These are phyloP conservation scores for Corylus heterophylla DNA, from an alignment of 306 rosid species.

Conservation along the genomic window DNA sequence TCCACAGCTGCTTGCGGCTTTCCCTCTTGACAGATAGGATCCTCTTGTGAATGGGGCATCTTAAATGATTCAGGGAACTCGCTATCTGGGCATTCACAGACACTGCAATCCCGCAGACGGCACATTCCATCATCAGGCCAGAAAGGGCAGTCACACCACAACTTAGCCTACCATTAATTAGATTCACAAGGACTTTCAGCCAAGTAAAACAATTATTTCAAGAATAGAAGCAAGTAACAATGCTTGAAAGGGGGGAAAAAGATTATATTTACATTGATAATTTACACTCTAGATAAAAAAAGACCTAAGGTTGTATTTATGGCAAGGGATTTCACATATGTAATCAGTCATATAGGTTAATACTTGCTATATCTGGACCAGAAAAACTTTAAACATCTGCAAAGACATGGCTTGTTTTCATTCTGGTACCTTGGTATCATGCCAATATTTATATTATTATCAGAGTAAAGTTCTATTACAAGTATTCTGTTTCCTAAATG, in stretches of 20 bases:
- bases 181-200: conserved; percentile 12
- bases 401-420: background rate
- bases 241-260: background rate
- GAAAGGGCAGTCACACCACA: conserved; percentile 98
- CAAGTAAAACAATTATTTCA: background rate
- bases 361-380: background rate
- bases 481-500: background rate
- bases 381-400: background rate
- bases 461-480: background rate
- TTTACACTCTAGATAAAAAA: background rate
- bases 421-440: background rate
- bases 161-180: conserved; percentile 56
- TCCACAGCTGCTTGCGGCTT: conserved; percentile 95
- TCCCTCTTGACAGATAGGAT: conserved; percentile 92
- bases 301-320: background rate
- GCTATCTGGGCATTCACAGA: conserved; percentile 89
- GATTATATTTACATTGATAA: background rate
- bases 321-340: background rate
- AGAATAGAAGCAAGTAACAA: background rate
- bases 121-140: conserved; percentile 99
- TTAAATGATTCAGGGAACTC: conserved; percentile 87
- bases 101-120: conserved; percentile 56
- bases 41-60: conserved; percentile 62
- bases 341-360: background rate
- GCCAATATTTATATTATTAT: background rate